Evolutionary conservation across 2,329 filamentous ascomycete species (phyloP).

Genomic region (Exophiala sp.): DNA sequence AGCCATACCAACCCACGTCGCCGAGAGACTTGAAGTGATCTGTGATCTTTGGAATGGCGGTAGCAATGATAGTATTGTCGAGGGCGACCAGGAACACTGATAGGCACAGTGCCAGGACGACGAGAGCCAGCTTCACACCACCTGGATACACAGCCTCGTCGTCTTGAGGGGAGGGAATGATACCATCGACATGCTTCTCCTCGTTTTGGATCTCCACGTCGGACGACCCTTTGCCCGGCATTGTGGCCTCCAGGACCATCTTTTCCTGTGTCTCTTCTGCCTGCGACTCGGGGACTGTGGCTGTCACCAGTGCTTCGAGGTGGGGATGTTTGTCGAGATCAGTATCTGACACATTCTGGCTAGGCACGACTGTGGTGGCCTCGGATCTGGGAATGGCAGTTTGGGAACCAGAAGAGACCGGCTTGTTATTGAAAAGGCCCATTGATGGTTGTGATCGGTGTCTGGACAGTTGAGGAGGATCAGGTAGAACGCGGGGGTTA

Average conservation of each 20-base stretch:
- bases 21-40: constrained; percentile 28
- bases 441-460: constrained; percentile 3
- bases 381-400: constrained; percentile 16
- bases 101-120: constrained; percentile 36
- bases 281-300: neutral
- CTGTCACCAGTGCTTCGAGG: constrained; percentile 6
- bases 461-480: too few relatives aligned
- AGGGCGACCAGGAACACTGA: constrained; percentile 39
- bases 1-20: constrained; percentile 30
- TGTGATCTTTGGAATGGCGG: constrained; percentile 29
- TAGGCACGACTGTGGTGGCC: constrained; percentile 20
- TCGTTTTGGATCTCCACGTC: constrained; percentile 16
- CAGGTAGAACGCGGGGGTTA: too few relatives aligned
- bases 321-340: constrained; percentile 17
- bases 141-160: constrained; percentile 37
- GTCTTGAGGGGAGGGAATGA: constrained; percentile 16
- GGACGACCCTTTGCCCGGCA: neutral
- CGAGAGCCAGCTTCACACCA: constrained; percentile 32
- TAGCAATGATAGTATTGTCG: constrained; percentile 35
- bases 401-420: neutral
- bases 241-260: neutral
- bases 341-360: constrained; percentile 23
- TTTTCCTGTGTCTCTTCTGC: neutral
- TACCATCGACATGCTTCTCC: constrained; percentile 1
- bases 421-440: constrained; percentile 18